phyloP scores from a whole-genome alignment of 495 filamentous ascomycete genomes.

The Podospora comata region DNA sequence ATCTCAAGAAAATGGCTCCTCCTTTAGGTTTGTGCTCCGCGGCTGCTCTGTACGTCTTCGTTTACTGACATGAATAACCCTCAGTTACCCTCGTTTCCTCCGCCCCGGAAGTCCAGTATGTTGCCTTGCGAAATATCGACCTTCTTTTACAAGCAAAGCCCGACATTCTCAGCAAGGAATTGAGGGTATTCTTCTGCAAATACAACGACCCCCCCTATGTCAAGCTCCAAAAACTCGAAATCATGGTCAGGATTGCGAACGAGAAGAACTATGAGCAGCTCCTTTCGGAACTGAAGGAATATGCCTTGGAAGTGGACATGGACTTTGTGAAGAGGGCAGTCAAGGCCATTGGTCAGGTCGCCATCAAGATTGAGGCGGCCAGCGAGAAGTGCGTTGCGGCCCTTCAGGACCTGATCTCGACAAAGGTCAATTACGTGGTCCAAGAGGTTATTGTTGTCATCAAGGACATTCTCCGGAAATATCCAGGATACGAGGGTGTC shows the following conservation, averaged over 20 bases:
- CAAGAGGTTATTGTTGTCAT: constrained; percentile 98
- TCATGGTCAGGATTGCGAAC: constrained; percentile 99
- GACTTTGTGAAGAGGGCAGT: constrained; percentile 94
- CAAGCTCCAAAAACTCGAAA: constrained; percentile 96
- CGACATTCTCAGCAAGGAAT: constrained; percentile 93
- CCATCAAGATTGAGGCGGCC: constrained; percentile 94
- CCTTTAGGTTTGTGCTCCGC: constrained; percentile 64
- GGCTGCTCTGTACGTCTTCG: background rate
- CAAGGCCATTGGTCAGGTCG: constrained; percentile 92
- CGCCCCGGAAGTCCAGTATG: constrained; percentile 95
- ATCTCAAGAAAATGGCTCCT: constrained; percentile 97
- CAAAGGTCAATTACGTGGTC: constrained; percentile 98
- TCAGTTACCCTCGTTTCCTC: constrained; percentile 93
- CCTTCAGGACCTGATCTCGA: constrained; percentile 87
- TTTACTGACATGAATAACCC: constrained; percentile 22
- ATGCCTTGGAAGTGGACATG: constrained; percentile 98
- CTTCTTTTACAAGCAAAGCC: constrained; percentile 92
- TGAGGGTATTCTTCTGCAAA: constrained; percentile 99
- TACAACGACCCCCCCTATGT: constrained; percentile 98
- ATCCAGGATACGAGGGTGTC: constrained; percentile 95
- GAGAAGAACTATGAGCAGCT: constrained; percentile 96
- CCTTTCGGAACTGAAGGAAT: constrained; percentile 90
- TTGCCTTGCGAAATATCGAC: constrained; percentile 93
- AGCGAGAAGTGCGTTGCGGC: constrained; percentile 95
- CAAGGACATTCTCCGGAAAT: constrained; percentile 97